Evolutionary conservation across 805 yeast genomes (phyloP), one percentile per base, ranked within the genome.

Genomic region (Candida odintsovae): DNA sequence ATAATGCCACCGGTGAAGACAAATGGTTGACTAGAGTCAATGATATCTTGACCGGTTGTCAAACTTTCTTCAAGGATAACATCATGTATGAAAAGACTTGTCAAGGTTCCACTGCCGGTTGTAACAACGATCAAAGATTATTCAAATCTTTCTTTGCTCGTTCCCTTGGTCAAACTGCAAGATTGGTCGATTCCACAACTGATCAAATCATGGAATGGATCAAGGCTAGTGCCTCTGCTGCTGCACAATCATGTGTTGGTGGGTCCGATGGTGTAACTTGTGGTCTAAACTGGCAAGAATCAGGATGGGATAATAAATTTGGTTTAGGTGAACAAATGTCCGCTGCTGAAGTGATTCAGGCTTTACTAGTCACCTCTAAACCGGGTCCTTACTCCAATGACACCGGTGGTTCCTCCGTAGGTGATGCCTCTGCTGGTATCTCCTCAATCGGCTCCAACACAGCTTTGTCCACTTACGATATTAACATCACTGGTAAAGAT

Each of bases 291-390:
- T 86, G 95, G 95, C 63, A 71, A 10, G 52, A 63, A 12, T 62
- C 68, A 6, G 73, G 76, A 2, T 77, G 84, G 78, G 94, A 86
- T 63, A 82, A 77, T 0, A 50, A 56, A 38, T 86, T 76, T 58
- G 94, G 95, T 23, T 67, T 86, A 23, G 94, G 94, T 54, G 95
- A 86, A 65, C 89, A 86, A 65, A 80, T 86, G 79, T 68, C 75
- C 43, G 87, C 94, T 0, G 68, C 83, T 49, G 94, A 86, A 61
- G 75, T 73, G 2, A 75, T 86, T 40, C 78, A 74, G 52, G 73
- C 69, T 44, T 58, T 79, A 40, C 53, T 80, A 48, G 70, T 73
- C 16, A 61, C 59, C 35, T 57, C 70, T 5, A 65, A 72, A 40
- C 75, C 73, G 3, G 75, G 80, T 10, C 86, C 86, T 20, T 78